Percentiles rank a stretch among this genome's conserved stretches.
phyloP scores from a whole-genome alignment of 1,284 basidiomycete species.

The Coniferiporia sulphurascens region DNA sequence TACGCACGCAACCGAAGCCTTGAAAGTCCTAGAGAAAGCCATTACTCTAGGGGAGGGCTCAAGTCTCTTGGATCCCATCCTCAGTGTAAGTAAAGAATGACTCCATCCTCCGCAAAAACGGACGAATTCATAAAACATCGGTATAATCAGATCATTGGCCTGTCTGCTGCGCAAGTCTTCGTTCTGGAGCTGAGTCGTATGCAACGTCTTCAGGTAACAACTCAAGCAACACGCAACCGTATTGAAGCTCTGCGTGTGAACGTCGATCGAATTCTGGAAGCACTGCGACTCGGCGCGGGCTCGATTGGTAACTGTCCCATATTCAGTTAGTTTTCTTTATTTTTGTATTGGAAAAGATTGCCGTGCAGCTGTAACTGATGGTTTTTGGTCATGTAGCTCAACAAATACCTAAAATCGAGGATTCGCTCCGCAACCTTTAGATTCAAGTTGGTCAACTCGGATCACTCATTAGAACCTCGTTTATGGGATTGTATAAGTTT shows the following conservation, averaged over 20 bases:
- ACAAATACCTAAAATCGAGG: neutral
- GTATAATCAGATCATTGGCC: conserved; percentile 25
- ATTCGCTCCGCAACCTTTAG: neutral
- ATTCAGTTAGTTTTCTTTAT: neutral
- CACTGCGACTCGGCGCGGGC: neutral
- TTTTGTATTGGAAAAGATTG: neutral
- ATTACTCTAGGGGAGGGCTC: conserved; percentile 20
- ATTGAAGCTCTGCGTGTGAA: neutral
- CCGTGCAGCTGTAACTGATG: neutral
- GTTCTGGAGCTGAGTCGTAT: conserved; percentile 22
- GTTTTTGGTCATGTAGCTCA: neutral
- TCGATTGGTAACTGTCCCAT: neutral
- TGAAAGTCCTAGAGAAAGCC: conserved; percentile 16
- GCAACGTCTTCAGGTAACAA: neutral
- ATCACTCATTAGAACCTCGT: too few relatives aligned
- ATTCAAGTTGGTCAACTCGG: neutral
- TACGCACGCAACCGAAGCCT: conserved; percentile 20
- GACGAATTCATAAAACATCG: neutral
- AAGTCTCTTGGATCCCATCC: conserved; percentile 23
- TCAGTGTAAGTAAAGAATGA: conserved; percentile 23
- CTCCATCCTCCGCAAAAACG: neutral
- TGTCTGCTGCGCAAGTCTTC: conserved; percentile 24
- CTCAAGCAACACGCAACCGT: neutral
- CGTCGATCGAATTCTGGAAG: neutral
- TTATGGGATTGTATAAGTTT: too few relatives aligned